Evolutionary conservation across 345 rosid genomes (phyloP).

Genomic region (Iberis pinnata): DNA sequence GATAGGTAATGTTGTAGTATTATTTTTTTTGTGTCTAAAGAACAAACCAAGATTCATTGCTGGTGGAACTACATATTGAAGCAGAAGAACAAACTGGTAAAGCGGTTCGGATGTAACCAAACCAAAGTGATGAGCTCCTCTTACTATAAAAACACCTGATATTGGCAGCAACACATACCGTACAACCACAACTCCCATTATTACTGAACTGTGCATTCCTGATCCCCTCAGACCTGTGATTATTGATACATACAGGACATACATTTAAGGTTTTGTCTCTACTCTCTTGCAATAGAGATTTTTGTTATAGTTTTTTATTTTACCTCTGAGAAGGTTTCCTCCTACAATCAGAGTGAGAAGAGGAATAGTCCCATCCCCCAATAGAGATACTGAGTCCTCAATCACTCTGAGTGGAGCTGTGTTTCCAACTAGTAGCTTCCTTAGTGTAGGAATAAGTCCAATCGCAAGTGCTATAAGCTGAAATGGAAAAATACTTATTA

Average conservation of each 20-base stretch:
- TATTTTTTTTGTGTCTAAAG: neutral
- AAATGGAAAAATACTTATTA: neutral
- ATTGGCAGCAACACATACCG: constrained; percentile 53
- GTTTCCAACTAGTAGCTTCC: constrained; percentile 42
- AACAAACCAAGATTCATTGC: constrained; percentile 67
- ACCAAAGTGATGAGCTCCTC: constrained; percentile 41
- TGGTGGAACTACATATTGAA: constrained; percentile 65
- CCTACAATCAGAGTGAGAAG: constrained; percentile 54
- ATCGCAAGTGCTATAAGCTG: constrained; percentile 50
- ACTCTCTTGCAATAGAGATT: neutral
- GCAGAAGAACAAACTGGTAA: constrained; percentile 50
- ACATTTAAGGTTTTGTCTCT: neutral
- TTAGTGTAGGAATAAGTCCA: constrained; percentile 40
- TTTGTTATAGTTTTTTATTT: neutral
- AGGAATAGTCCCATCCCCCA: constrained; percentile 69
- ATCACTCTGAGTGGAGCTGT: constrained; percentile 56
- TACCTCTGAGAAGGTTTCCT: constrained; percentile 63
- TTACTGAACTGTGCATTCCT: constrained; percentile 32
- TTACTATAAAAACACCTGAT: constrained; percentile 43
- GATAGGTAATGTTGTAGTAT: constrained; percentile 35
- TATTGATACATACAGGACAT: neutral
- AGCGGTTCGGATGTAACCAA: constrained; percentile 48
- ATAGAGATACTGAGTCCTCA: constrained; percentile 44
- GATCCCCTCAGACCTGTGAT: constrained; percentile 47
- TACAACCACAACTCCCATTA: constrained; percentile 40